These are phyloP conservation scores for Carex kokanica DNA, from an alignment of 176 grass and related monocot genomes.

Conservation along the genomic window DNA sequence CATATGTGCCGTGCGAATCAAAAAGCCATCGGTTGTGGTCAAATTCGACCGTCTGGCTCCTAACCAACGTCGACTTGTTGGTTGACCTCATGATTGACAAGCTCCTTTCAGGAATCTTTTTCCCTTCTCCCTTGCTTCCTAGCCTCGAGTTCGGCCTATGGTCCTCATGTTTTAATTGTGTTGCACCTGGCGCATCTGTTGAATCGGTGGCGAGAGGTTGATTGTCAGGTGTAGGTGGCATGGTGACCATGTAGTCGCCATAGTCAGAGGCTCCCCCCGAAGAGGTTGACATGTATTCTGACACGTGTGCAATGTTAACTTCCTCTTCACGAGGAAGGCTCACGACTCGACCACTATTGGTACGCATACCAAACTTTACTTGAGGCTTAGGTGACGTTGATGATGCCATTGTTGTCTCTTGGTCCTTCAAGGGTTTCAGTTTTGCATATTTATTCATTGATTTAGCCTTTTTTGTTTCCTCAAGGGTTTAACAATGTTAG, in stretches of 20 bases:
- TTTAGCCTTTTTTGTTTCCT: background rate
- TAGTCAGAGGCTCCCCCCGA: conserved; percentile 43
- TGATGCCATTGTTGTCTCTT: conserved; percentile 11
- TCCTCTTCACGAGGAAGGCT: conserved; percentile 44
- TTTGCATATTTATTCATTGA: conserved; percentile 10
- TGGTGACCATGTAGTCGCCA: conserved; percentile 71
- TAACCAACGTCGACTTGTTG: conserved; percentile 31
- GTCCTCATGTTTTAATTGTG: conserved; percentile 36
- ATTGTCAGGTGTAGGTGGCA: conserved; percentile 93
- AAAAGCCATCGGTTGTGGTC: conserved; percentile 50
- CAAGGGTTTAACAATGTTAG: background rate
- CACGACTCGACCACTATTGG: conserved; percentile 36
- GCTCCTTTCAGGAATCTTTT: conserved; percentile 15
- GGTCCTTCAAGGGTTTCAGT: conserved; percentile 15
- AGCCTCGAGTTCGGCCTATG: conserved; percentile 30
- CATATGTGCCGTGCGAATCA: conserved; percentile 42
- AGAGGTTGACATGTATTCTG: conserved; percentile 36
- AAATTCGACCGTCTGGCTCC: conserved; percentile 38
- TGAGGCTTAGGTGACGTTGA: conserved; percentile 38
- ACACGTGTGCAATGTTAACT: conserved; percentile 15
- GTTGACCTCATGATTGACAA: conserved; percentile 7
- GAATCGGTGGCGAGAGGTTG: conserved; percentile 37
- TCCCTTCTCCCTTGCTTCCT: conserved; percentile 24
- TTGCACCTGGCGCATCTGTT: background rate
- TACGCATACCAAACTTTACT: conserved; percentile 34